phyloP scores from a whole-genome alignment of 805 yeast genomes.

The Hanseniaspora guilliermondii region DNA sequence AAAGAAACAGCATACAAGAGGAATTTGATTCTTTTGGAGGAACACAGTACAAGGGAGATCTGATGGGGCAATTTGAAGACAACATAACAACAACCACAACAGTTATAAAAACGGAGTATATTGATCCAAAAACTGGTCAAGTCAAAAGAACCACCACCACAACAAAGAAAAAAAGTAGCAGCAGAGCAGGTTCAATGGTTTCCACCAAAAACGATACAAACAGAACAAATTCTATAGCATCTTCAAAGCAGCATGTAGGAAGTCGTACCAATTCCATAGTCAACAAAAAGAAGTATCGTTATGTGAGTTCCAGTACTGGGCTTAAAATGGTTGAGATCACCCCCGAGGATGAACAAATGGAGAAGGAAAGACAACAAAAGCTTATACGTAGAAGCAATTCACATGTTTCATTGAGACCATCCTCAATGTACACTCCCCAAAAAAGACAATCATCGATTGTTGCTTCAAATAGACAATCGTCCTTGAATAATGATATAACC shows the following conservation, averaged over 20 bases:
- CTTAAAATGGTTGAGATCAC: slow-evolving; percentile 60
- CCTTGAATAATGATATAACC: neutral
- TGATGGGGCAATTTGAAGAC: slow-evolving; percentile 20
- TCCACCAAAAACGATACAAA: neutral
- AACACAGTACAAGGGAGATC: slow-evolving; percentile 22
- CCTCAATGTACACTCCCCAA: neutral
- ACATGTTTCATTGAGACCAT: neutral
- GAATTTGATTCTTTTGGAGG: slow-evolving; percentile 28
- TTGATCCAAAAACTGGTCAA: slow-evolving; percentile 2
- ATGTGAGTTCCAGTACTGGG: slow-evolving; percentile 37
- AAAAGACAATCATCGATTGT: neutral
- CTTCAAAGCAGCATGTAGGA: neutral
- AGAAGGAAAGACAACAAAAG: slow-evolving; percentile 11
- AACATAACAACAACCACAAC: slow-evolving; percentile 13
- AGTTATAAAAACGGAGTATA: slow-evolving; percentile 4
- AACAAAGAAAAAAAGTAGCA: slow-evolving; percentile 14
- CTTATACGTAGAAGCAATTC: slow-evolving; percentile 15
- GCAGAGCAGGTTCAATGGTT: slow-evolving; percentile 18
- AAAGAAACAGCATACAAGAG: slow-evolving; percentile 19
- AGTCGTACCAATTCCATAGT: slow-evolving; percentile 16
- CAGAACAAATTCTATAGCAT: neutral
- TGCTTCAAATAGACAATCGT: neutral
- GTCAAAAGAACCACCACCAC: slow-evolving; percentile 11
- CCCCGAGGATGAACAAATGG: slow-evolving; percentile 21
- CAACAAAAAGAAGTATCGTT: slow-evolving; percentile 45